phyloP scores from a whole-genome alignment of 2,329 filamentous ascomycete species.

The Aureobasidium sp. region DNA sequence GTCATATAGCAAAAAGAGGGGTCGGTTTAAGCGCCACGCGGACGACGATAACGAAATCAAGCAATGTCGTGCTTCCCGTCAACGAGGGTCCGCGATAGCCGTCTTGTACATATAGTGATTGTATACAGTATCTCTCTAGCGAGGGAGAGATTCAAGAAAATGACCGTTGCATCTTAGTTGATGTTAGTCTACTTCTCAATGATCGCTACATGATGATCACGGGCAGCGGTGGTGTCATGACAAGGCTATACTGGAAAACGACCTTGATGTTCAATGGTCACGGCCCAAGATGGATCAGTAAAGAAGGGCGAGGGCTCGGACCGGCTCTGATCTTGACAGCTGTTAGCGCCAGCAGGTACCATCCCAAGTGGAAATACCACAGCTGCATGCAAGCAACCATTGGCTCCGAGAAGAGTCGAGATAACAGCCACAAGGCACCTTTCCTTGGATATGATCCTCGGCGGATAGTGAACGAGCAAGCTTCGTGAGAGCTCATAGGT shows the following conservation, averaged over 20 bases:
- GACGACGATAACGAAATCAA: conserved; percentile 10
- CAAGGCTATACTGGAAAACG: neutral
- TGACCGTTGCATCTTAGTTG: neutral
- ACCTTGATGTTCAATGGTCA: neutral
- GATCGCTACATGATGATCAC: neutral
- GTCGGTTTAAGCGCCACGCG: conserved; percentile 4
- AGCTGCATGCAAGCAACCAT: neutral
- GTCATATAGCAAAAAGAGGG: conserved; percentile 1
- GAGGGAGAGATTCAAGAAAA: neutral
- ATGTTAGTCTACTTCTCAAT: neutral
- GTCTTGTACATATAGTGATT: neutral
- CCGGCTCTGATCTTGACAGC: conserved; percentile 2
- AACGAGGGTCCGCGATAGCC: conserved; percentile 7
- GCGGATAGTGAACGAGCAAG: neutral
- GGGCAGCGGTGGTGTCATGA: neutral
- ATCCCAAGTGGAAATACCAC: conserved; percentile 5
- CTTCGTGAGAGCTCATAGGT: neutral
- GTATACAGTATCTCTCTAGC: conserved; percentile 12
- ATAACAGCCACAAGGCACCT: conserved; percentile 11
- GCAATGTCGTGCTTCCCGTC: conserved; percentile 9
- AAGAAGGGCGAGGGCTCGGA: neutral
- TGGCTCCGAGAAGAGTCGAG: neutral
- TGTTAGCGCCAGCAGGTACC: conserved; percentile 11
- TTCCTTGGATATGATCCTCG: neutral
- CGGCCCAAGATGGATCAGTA: neutral